Conservation (phyloP, 495 filamentous ascomycete species). For the Lasiosphaeria ovina region DNA sequence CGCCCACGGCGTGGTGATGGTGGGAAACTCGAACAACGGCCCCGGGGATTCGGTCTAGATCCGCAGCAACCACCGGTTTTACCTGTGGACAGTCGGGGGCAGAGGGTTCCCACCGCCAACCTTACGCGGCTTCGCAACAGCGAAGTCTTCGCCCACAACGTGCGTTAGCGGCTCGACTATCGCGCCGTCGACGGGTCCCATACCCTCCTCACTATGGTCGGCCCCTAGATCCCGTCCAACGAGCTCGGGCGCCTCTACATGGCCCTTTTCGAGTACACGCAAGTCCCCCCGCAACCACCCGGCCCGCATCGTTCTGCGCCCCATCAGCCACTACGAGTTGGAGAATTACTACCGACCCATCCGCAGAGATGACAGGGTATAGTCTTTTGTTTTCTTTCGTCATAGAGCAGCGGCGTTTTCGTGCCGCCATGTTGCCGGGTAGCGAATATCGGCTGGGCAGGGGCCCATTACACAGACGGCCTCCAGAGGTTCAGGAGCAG, state of each 20-base stretch:
- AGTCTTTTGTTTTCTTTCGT: no score
- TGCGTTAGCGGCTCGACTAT: neutral
- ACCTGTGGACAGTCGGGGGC: neutral
- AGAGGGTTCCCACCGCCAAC: no score
- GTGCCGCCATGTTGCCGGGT: no score
- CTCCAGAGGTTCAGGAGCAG: no score
- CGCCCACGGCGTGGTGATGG: constrained; percentile 15
- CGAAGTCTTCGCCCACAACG: neutral
- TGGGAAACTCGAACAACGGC: constrained; percentile 6
- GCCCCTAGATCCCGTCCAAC: constrained; percentile 5
- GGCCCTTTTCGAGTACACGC: constrained; percentile 7
- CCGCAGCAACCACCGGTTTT: neutral
- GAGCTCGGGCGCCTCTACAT: neutral
- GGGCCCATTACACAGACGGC: no score
- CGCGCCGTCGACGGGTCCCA: neutral
- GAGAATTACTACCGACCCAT: no score
- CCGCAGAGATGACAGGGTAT: no score
- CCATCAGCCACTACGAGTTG: no score
- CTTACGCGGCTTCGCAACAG: neutral
- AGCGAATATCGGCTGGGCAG: no score
- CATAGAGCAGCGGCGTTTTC: no score
- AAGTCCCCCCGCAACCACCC: neutral
- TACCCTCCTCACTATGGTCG: constrained; percentile 11
- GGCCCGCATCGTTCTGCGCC: no score
- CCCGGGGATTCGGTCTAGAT: constrained; percentile 14